phyloP scores from a whole-genome alignment of 2,329 filamentous ascomycete species.

The Aspergillus sp. region DNA sequence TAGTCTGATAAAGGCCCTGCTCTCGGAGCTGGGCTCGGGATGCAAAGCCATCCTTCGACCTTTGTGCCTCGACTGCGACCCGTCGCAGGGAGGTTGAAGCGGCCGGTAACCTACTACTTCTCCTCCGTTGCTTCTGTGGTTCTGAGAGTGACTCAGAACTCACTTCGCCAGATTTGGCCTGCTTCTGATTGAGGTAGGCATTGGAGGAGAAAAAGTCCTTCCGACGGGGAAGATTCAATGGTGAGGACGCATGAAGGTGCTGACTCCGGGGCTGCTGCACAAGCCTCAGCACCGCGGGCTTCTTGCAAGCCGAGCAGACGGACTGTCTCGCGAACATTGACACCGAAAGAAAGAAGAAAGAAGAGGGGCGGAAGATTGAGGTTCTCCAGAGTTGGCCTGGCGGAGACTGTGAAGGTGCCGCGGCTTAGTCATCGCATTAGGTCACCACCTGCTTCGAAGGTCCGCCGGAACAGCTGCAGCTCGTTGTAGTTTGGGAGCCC shows the following conservation, averaged over 20 bases:
- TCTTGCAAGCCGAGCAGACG: slow-evolving; percentile 34
- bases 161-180: slow-evolving; percentile 18
- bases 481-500: not conserved
- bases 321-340: slow-evolving; percentile 34
- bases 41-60: slow-evolving; percentile 54
- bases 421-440: not conserved
- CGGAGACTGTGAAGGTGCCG: not conserved
- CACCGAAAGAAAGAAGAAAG: not conserved
- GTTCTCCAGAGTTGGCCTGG: not conserved
- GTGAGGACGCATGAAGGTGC: slow-evolving; percentile 33
- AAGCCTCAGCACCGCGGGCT: slow-evolving; percentile 22
- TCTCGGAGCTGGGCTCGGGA: slow-evolving; percentile 42
- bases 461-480: not conserved
- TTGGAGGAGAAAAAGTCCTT: slow-evolving; percentile 69
- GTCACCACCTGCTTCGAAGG: not conserved
- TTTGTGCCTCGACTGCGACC: slow-evolving; percentile 82
- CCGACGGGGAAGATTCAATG: slow-evolving; percentile 47
- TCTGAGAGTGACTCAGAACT: slow-evolving; percentile 17
- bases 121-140: slow-evolving; percentile 45
- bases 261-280: slow-evolving; percentile 33
- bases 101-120: slow-evolving; percentile 50
- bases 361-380: slow-evolving; percentile 1
- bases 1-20: slow-evolving; percentile 37
- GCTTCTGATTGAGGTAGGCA: slow-evolving; percentile 50
- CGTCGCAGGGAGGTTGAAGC: slow-evolving; percentile 76